Evolutionary conservation across 2,329 filamentous ascomycete genomes (phyloP).

Genomic region (Ilyonectria sp.): DNA sequence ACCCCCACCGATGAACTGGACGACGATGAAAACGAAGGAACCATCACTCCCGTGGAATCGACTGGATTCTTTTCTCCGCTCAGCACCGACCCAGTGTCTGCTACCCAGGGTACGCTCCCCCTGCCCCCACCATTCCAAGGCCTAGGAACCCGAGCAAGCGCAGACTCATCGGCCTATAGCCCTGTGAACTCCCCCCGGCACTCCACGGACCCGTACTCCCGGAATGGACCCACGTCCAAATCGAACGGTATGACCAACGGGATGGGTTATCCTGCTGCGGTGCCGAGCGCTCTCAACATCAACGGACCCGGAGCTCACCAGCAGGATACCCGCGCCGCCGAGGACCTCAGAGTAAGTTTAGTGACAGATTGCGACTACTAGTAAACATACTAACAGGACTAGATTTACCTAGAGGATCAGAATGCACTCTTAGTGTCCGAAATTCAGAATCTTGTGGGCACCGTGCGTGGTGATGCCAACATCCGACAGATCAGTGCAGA

Average conservation of each 20-base stretch:
- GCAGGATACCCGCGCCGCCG: constrained; percentile 57
- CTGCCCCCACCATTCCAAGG: constrained; percentile 72
- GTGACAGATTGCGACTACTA: not conserved
- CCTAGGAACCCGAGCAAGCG: constrained; percentile 72
- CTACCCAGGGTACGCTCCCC: constrained; percentile 59
- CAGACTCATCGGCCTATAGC: constrained; percentile 82
- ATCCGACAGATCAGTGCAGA: constrained; percentile 78
- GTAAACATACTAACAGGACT: constrained; percentile 20
- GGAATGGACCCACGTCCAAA: constrained; percentile 46
- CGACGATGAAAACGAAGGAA: constrained; percentile 81
- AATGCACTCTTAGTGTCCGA: constrained; percentile 84
- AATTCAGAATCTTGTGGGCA: constrained; percentile 85
- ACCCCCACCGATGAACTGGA: constrained; percentile 84
- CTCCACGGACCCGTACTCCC: constrained; percentile 63
- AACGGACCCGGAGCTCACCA: constrained; percentile 59
- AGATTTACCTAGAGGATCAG: constrained; percentile 88
- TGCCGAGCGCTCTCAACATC: constrained; percentile 55
- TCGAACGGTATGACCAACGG: constrained; percentile 56
- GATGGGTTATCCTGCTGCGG: constrained; percentile 52
- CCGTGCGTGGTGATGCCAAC: constrained; percentile 76
- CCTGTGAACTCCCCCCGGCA: constrained; percentile 78
- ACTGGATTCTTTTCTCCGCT: constrained; percentile 78
- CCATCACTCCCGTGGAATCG: constrained; percentile 76
- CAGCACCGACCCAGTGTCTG: constrained; percentile 56
- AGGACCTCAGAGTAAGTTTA: constrained; percentile 64